phyloP scores from a whole-genome alignment of 108 stramenopile genomes.

The Nitzschia sp. region DNA sequence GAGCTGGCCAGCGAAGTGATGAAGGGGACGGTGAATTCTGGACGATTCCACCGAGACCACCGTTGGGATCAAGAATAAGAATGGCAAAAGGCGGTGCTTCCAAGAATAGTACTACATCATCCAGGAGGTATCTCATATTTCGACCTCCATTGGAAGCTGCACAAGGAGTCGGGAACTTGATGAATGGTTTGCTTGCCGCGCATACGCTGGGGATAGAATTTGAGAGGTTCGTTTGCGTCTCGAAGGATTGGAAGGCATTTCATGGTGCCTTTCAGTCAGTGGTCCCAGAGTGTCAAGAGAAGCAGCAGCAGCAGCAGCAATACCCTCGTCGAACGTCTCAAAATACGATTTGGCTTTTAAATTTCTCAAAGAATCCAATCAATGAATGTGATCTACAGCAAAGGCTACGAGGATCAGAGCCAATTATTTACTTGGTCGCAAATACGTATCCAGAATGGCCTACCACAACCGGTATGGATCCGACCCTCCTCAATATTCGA shows the following conservation, averaged over 20 bases:
- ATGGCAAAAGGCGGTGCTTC: too few relatives aligned
- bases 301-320: background rate
- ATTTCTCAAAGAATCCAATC: slow-evolving; percentile 9
- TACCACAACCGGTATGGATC: background rate
- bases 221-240: slow-evolving; percentile 47
- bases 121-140: slow-evolving; percentile 34
- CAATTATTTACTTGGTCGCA: slow-evolving; percentile 10
- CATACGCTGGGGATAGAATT: slow-evolving; percentile 51
- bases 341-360: background rate
- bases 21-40: too few relatives aligned
- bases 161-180: slow-evolving; percentile 52
- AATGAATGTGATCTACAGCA: slow-evolving; percentile 41
- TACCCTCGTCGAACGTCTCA: background rate
- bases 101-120: too few relatives aligned
- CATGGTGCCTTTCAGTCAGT: slow-evolving; percentile 12
- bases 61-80: too few relatives aligned
- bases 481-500: slow-evolving; percentile 13
- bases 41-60: too few relatives aligned
- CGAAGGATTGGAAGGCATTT: slow-evolving; percentile 13
- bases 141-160: slow-evolving; percentile 15
- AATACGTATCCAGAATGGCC: slow-evolving; percentile 61
- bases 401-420: slow-evolving; percentile 1
- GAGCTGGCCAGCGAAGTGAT: too few relatives aligned
- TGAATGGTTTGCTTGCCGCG: slow-evolving; percentile 46
- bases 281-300: background rate